A percentile compares a stretch with the other conserved stretches of the same genome.
Evolutionary conservation across 2,329 filamentous ascomycete species (phyloP).

Genomic region (Achaetomium macrosporum): DNA sequence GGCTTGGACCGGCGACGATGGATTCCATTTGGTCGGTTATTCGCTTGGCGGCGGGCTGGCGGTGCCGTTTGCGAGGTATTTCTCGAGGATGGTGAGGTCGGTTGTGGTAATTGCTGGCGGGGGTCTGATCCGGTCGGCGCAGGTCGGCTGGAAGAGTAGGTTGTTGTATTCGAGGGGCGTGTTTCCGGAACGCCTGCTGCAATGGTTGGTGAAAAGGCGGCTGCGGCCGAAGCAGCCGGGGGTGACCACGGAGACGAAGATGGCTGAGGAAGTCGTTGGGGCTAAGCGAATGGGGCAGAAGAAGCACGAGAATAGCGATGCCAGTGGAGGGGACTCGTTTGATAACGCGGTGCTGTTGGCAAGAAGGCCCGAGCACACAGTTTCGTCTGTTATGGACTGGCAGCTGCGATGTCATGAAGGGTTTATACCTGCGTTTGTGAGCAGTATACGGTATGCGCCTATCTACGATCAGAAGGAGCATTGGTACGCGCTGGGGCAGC

Average conservation of each 20-base stretch:
- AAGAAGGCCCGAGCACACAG: conserved; percentile 46
- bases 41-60: conserved; percentile 72
- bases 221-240: conserved; percentile 38
- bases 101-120: conserved; percentile 62
- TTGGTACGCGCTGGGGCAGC: conserved; percentile 53
- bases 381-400: conserved; percentile 61
- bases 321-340: conserved; percentile 35
- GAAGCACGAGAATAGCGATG: conserved; percentile 32
- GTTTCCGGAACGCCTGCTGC: conserved; percentile 54
- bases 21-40: conserved; percentile 71
- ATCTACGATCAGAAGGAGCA: conserved; percentile 57
- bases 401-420: conserved; percentile 61
- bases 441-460: conserved; percentile 63
- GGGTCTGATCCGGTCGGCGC: conserved; percentile 59
- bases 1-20: conserved; percentile 46
- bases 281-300: conserved; percentile 9
- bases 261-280: conserved; percentile 36
- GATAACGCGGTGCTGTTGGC: conserved; percentile 48
- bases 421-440: conserved; percentile 66
- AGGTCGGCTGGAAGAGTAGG: conserved; percentile 55
- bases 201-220: conserved; percentile 45
- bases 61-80: conserved; percentile 63
- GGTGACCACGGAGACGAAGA: conserved; percentile 29
- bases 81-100: conserved; percentile 57
- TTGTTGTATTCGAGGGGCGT: conserved; percentile 57